phyloP scores from a whole-genome alignment of 2,329 filamentous ascomycete genomes.

The Aspergillus fumigatus region DNA sequence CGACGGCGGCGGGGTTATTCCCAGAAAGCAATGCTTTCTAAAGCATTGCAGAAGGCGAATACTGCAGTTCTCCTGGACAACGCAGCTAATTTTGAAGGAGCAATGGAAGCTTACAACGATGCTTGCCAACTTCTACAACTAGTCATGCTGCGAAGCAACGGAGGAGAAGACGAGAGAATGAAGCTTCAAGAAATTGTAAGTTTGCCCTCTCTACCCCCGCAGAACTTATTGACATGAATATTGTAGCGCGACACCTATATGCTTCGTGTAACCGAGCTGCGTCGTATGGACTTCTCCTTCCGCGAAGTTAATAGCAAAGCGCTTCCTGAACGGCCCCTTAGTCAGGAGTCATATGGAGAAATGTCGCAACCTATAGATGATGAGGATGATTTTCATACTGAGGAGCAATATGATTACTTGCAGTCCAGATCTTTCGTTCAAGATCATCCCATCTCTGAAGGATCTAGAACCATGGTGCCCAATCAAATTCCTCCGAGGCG shows the following conservation, averaged over 20 bases:
- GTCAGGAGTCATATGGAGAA: constrained; percentile 51
- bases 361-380: constrained; percentile 34
- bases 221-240: not conserved
- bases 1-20: constrained; percentile 52
- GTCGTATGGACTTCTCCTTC: constrained; percentile 58
- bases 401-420: constrained; percentile 52
- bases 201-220: constrained; percentile 16
- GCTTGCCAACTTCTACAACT: constrained; percentile 84
- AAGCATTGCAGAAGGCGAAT: constrained; percentile 90
- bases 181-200: constrained; percentile 92
- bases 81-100: constrained; percentile 88
- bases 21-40: constrained; percentile 95
- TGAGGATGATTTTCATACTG: constrained; percentile 37
- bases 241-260: constrained; percentile 79
- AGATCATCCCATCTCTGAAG: constrained; percentile 18
- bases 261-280: constrained; percentile 80
- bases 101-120: constrained; percentile 83
- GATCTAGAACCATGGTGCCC: constrained; percentile 21
- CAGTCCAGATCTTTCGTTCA: constrained; percentile 45
- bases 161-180: constrained; percentile 72
- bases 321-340: constrained; percentile 66
- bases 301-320: constrained; percentile 61
- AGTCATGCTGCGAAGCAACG: constrained; percentile 78
- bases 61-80: constrained; percentile 94
- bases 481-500: constrained; percentile 32